phyloP scores from a whole-genome alignment of 495 filamentous ascomycete genomes.

The Penicillium mononematosum region DNA sequence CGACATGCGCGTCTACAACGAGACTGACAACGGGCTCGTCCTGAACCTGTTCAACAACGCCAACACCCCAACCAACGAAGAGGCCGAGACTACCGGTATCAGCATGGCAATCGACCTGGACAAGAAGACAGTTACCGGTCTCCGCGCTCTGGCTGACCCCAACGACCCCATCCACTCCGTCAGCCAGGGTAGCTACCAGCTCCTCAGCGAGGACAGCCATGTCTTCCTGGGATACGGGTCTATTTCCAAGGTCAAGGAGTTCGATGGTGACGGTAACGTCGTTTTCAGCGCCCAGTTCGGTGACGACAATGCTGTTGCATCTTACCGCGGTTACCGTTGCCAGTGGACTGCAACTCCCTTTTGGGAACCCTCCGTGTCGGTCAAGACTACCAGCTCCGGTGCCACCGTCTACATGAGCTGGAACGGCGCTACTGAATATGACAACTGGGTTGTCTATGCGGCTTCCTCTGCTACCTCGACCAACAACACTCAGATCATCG shows the following conservation, averaged over 20 bases:
- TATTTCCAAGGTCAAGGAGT: conserved; percentile 51
- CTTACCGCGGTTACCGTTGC: conserved; percentile 43
- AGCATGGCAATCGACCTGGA: conserved; percentile 42
- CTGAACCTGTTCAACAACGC: conserved; percentile 38
- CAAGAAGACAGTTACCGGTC: conserved; percentile 38
- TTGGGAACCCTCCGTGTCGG: conserved; percentile 34
- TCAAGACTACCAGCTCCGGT: conserved; percentile 16
- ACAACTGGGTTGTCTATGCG: conserved; percentile 37
- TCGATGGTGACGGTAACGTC: conserved; percentile 31
- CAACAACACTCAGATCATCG: conserved; percentile 25
- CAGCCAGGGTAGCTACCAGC: conserved; percentile 50
- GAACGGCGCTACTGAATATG: conserved; percentile 46
- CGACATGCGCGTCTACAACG: conserved; percentile 40
- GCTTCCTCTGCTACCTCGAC: conserved; percentile 22
- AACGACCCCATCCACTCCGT: conserved; percentile 39
- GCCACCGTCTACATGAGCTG: conserved; percentile 38
- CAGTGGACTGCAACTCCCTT: conserved; percentile 42
- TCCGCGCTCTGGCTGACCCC: conserved; percentile 34
- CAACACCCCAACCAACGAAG: conserved; percentile 31
- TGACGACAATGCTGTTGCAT: conserved; percentile 37
- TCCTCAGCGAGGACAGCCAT: conserved; percentile 41
- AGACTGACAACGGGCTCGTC: conserved; percentile 29
- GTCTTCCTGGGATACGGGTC: conserved; percentile 50
- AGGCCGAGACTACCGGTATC: conserved; percentile 34
- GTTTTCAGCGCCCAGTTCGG: conserved; percentile 40